phyloP scores from a whole-genome alignment of 1,139 yeast species.

The Saccharomyces hybrid region DNA sequence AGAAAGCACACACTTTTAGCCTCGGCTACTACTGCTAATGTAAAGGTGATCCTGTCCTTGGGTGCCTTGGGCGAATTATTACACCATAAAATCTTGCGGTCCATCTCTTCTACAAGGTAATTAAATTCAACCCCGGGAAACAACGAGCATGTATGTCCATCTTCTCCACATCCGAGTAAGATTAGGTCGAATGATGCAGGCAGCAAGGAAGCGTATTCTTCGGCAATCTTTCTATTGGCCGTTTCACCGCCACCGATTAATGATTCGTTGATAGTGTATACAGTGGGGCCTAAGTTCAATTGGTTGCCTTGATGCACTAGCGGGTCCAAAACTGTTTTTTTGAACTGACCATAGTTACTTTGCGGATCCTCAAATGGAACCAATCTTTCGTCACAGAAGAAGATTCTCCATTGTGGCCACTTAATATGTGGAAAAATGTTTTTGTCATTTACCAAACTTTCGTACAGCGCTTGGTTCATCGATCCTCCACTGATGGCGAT shows the following conservation, averaged over 20 bases:
- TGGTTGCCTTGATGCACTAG: constrained; percentile 23
- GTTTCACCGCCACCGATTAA: constrained; percentile 54
- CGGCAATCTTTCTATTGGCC: constrained; percentile 61
- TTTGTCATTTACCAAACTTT: constrained; percentile 54
- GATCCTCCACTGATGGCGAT: constrained; percentile 55
- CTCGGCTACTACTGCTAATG: constrained; percentile 85
- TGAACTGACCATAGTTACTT: constrained; percentile 81
- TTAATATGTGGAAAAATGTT: constrained; percentile 44
- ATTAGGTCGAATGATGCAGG: constrained; percentile 78
- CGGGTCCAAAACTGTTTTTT: constrained; percentile 61
- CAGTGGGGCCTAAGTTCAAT: constrained; percentile 44
- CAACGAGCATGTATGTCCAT: constrained; percentile 93
- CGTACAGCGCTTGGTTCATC: constrained; percentile 61
- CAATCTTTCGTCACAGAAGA: constrained; percentile 87
- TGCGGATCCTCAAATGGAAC: constrained; percentile 77
- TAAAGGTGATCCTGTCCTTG: constrained; percentile 77
- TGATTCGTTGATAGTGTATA: constrained; percentile 70
- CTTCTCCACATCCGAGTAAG: constrained; percentile 95
- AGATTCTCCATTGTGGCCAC: constrained; percentile 89
- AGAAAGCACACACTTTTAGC: constrained; percentile 66
- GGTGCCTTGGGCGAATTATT: constrained; percentile 95
- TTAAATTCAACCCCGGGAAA: constrained; percentile 60
- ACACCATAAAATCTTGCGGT: constrained; percentile 86
- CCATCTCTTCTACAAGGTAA: constrained; percentile 55
- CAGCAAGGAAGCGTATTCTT: constrained; percentile 70